phyloP scores from a whole-genome alignment of 2,329 filamentous ascomycete species.

The Fusarium verticillioides region DNA sequence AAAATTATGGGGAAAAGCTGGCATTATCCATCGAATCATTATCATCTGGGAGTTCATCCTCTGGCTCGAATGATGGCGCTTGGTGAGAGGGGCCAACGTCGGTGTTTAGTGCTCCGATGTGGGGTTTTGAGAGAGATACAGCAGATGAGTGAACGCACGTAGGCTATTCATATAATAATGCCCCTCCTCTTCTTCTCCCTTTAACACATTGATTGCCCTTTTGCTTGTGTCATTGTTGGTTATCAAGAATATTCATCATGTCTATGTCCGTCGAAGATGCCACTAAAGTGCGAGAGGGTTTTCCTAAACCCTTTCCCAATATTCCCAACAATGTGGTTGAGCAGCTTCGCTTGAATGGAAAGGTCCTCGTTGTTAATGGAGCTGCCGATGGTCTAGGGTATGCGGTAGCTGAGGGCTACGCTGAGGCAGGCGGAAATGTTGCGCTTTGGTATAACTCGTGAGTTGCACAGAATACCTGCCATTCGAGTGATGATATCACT shows the following conservation, averaged over 20 bases:
- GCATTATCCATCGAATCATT: background rate
- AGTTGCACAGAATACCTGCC: background rate
- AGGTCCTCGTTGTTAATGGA: slow-evolving; percentile 56
- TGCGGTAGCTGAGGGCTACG: slow-evolving; percentile 57
- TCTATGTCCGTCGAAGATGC: slow-evolving; percentile 45
- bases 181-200: slow-evolving; percentile 17
- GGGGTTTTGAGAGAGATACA: slow-evolving; percentile 4
- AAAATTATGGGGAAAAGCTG: background rate
- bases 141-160: background rate
- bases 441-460: slow-evolving; percentile 50
- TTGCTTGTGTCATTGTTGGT: background rate
- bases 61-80: background rate
- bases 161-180: background rate
- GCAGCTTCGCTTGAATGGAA: slow-evolving; percentile 56
- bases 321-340: slow-evolving; percentile 54
- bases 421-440: slow-evolving; percentile 57
- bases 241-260: slow-evolving; percentile 27
- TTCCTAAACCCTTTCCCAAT: slow-evolving; percentile 42
- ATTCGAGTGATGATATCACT: background rate
- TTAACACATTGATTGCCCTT: background rate
- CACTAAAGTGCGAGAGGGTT: slow-evolving; percentile 33
- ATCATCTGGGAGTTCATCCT: background rate
- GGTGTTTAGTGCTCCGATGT: slow-evolving; percentile 20
- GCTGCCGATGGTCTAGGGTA: slow-evolving; percentile 59
- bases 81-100: background rate